Evolutionary conservation across 176 grass and related monocot species (phyloP), one percentile per base, ranked within the genome.

Genomic region (Carex scoparia): DNA sequence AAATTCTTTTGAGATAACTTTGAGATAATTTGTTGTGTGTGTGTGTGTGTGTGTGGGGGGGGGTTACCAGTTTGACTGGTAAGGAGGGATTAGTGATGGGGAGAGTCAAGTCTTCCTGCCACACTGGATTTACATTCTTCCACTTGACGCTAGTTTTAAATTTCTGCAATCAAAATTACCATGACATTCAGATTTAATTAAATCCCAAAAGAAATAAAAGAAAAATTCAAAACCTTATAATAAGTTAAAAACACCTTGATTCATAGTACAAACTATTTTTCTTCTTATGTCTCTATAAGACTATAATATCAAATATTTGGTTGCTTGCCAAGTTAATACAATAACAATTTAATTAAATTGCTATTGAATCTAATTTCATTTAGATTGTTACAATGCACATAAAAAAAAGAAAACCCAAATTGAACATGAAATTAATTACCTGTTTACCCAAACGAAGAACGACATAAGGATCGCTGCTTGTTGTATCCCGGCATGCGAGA

Each of bases 71-170:
- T 69, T 58, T 86, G 2, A 98, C 77, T 33, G 84, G 89, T 78
- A 81, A 1, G 0, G 63, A 42, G 18, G 91, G 79, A 79, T 95
- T 84, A 78, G 91, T 85, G 49, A 98, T 75, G 1, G 86, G 89
- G 32, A 98, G 89, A n/a, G 95, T 98, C 38, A 98, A 79, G 10
- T 98, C 89, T 37, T 98, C 95, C 56, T 98, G 79, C 95, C 95
- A 98, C 63, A 90, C 86, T 37, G 95, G 95, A 84, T 95, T 98
- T 57, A 76, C 76, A 28, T 60, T 86, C 83, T 89, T 90, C 10
- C 87, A 93, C 8, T 94, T 85, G 55, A 94, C 93, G 63, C 88
- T 65, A 10, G 93, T 98, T 70, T 90, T 98, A 58, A 98, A 23
- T 89, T 93, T 98, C 95, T 98, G 91, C 18, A 79, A n/a, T 40